Base-by-base conservation (phyloP, 805 yeast species). In the Ogataea nitratoaversa region DNA sequence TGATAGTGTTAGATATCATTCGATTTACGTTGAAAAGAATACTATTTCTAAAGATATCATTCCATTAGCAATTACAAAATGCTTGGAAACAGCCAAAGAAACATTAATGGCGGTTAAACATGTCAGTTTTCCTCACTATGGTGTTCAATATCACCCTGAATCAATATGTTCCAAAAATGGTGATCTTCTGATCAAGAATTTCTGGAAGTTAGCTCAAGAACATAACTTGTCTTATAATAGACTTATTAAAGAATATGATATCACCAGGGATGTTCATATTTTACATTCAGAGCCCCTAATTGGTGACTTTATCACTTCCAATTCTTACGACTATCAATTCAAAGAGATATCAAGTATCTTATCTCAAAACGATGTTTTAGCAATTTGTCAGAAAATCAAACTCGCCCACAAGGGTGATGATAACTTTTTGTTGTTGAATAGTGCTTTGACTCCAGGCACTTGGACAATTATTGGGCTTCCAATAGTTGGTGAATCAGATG, bases 61-160 rank as follows among this genome's bases (percentile, higher is more conserved):
- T 2, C 84, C 90, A 0, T 63, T 87, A 40, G 95, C 93, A 0
- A 64, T 65, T 45, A 76, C 90, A 29, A 29, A 47, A n/a, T 75
- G 70, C 37, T 68, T 57, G 13, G 57, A 66, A 9, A 62, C 34
- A 7, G 32, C 34, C 4, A 43, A 42, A 2, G 54, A 55, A 30
- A 63, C 84, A 5, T 57, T 87, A 23, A 93, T 93, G 99, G 96
- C 95, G 0, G 93, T 74, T 0, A 73, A 66, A 54, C 90, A 86
- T 53, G 49, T 36, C 0, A 16, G 28, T 0, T 62, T 65, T 17
- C 97, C 97, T 0, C 84, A 84, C 66, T 91, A 70, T 59, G 99
- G 96, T 0, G 97, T 93, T 2, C 99, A 93, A 55, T 95, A 90
- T 55, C 99, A 93, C 55, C 99, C 99, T 0, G 99, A 93, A 56